phyloP scores from a whole-genome alignment of 2,329 filamentous ascomycete species.

The Arachnopeziza araneosa region DNA sequence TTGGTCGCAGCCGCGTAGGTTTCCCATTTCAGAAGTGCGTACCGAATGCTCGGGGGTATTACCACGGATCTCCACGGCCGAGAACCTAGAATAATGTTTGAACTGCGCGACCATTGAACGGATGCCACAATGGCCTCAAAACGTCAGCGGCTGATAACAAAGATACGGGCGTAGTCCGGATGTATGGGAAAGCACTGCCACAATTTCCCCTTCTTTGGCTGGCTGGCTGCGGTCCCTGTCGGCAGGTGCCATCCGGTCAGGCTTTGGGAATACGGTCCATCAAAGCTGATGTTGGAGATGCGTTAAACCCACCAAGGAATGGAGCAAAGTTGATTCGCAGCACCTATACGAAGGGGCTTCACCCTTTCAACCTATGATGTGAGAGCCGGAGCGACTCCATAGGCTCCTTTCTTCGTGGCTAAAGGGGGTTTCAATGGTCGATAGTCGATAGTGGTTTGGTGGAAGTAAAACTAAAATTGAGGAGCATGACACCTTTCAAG shows the following conservation, averaged over 20 bases:
- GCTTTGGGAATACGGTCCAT: not conserved
- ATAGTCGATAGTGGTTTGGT: too few relatives aligned
- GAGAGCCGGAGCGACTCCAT: too few relatives aligned
- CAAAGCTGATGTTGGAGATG: not conserved
- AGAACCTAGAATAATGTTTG: not conserved
- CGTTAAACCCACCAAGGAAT: not conserved
- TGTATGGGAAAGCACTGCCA: not conserved
- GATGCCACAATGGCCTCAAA: not conserved
- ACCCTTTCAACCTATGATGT: too few relatives aligned
- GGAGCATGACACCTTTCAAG: too few relatives aligned
- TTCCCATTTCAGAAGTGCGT: not conserved
- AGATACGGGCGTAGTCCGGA: not conserved
- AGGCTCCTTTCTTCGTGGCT: too few relatives aligned
- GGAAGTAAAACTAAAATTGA: too few relatives aligned
- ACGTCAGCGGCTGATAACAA: not conserved
- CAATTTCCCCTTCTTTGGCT: not conserved
- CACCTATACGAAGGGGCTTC: not conserved
- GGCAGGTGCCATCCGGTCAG: not conserved
- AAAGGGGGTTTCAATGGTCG: too few relatives aligned
- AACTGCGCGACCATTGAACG: not conserved
- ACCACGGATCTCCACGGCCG: not conserved
- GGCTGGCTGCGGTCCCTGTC: not conserved
- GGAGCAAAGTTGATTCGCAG: not conserved
- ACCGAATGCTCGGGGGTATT: not conserved
- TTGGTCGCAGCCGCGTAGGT: not conserved